Percentiles rank a stretch among this genome's conserved stretches.
Conservation (phyloP, 352 stramenopile species). For the Elongisporangium prolatum region DNA sequence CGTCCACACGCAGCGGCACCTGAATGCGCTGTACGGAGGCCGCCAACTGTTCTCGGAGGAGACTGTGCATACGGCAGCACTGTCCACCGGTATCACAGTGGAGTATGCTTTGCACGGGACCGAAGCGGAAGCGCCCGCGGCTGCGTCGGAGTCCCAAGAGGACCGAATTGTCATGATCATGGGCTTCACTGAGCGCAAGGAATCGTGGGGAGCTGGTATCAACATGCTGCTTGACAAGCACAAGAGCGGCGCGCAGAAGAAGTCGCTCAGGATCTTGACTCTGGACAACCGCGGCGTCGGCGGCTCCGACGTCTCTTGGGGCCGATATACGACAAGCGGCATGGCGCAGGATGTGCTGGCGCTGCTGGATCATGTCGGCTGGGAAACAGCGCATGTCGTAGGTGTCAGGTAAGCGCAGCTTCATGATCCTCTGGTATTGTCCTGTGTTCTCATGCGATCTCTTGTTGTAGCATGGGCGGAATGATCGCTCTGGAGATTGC, state of each 20-base stretch:
- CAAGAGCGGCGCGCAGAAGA: constrained; percentile 6
- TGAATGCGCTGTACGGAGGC: constrained; percentile 43
- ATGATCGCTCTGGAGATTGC: constrained; percentile 44
- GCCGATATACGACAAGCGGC: constrained; percentile 45
- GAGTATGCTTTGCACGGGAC: constrained; percentile 36
- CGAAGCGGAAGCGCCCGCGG: neutral
- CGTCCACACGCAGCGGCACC: constrained; percentile 35
- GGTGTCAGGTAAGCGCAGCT: constrained; percentile 21
- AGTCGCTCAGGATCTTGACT: constrained; percentile 38
- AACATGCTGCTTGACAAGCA: constrained; percentile 27
- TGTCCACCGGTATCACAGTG: constrained; percentile 40
- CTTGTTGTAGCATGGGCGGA: constrained; percentile 29
- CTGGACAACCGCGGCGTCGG: constrained; percentile 61
- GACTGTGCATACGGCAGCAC: constrained; percentile 21
- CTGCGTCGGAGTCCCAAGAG: constrained; percentile 7
- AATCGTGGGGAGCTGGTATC: constrained; percentile 32
- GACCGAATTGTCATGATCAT: constrained; percentile 37
- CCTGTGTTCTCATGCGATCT: neutral
- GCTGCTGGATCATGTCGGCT: constrained; percentile 49
- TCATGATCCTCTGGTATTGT: too few species aligned
- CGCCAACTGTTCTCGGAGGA: constrained; percentile 32
- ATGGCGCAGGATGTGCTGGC: constrained; percentile 63
- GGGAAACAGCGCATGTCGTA: constrained; percentile 39
- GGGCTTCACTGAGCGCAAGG: constrained; percentile 35
- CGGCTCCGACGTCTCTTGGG: constrained; percentile 39